A percentile compares a stretch with the other conserved stretches of the same genome.
These are phyloP conservation scores for Juncus effusus DNA, from an alignment of 176 grass and related monocot genomes.

Conservation along the genomic window DNA sequence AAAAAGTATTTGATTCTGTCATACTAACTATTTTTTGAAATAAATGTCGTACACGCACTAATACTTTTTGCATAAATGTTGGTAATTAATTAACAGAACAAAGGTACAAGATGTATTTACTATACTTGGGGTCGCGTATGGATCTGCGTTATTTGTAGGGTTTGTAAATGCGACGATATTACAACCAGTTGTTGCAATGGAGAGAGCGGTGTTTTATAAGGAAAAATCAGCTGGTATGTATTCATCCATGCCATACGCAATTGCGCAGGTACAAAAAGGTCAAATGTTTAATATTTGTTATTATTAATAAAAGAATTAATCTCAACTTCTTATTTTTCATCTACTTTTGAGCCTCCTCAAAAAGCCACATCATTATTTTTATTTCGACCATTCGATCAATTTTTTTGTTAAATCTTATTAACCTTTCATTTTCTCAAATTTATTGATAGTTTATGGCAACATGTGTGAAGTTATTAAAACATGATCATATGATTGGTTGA, in stretches of 20 bases:
- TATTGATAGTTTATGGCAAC: too few species aligned
- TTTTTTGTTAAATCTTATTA: too few species aligned
- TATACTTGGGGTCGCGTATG: conserved; percentile 37
- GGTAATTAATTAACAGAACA: conserved; percentile 40
- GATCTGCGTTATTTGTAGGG: conserved; percentile 39
- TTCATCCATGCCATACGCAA: conserved; percentile 33
- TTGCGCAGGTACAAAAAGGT: conserved; percentile 35
- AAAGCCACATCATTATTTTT: too few species aligned
- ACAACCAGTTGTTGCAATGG: conserved; percentile 37
- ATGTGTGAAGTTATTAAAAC: too few species aligned
- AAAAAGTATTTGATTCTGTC: not conserved
- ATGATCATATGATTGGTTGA: too few species aligned
- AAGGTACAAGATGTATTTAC: conserved; percentile 80
- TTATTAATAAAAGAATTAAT: too few species aligned
- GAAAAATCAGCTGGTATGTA: conserved; percentile 44
- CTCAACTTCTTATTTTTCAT: too few species aligned
- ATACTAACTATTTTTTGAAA: not conserved
- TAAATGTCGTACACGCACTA: too few species aligned
- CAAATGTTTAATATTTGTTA: too few species aligned
- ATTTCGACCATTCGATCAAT: too few species aligned
- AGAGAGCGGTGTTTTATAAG: conserved; percentile 37
- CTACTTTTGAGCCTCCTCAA: too few species aligned
- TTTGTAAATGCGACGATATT: conserved; percentile 28
- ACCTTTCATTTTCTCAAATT: too few species aligned
- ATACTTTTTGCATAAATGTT: not conserved